Conservation (phyloP, 768 basidiomycete species). For the Tephrocybe sp. region DNA sequence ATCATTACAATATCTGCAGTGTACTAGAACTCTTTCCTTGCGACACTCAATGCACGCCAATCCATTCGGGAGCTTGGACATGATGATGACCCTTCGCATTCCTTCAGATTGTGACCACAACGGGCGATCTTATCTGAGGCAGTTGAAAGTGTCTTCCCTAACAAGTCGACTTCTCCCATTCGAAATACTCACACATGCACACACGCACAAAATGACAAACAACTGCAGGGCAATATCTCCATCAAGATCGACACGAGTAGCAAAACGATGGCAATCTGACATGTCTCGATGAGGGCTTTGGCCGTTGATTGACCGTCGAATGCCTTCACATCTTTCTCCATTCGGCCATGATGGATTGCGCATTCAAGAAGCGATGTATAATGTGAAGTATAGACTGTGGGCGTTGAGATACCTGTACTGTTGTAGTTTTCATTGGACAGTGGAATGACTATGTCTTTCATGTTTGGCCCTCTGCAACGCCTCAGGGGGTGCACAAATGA, state of each 20-base stretch:
- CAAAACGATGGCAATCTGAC: conserved; percentile 43
- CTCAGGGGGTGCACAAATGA: too few species aligned
- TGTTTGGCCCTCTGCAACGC: too few species aligned
- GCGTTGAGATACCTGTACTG: too few species aligned
- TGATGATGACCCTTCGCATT: conserved; percentile 46
- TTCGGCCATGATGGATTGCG: too few species aligned
- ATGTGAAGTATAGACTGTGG: too few species aligned
- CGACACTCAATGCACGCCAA: conserved; percentile 50
- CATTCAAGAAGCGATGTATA: too few species aligned
- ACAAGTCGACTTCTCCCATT: conserved; percentile 24
- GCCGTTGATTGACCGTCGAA: background rate
- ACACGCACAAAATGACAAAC: background rate
- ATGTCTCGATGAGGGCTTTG: conserved; percentile 8
- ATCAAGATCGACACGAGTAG: conserved; percentile 65
- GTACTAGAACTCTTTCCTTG: conserved; percentile 55
- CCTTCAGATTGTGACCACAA: conserved; percentile 36
- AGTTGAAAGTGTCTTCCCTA: conserved; percentile 5
- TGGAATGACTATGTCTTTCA: too few species aligned
- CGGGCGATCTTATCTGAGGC: conserved; percentile 28
- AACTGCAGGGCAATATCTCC: conserved; percentile 48
- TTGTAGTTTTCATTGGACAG: too few species aligned
- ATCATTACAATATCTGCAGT: conserved; percentile 29
- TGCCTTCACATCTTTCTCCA: background rate
- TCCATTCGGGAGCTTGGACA: conserved; percentile 43
- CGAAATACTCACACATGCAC: too few species aligned